Percentiles rank a stretch among this genome's conserved stretches.
These are phyloP conservation scores for Danielia oregonensis DNA, from an alignment of 805 yeast species.

Conservation along the genomic window DNA sequence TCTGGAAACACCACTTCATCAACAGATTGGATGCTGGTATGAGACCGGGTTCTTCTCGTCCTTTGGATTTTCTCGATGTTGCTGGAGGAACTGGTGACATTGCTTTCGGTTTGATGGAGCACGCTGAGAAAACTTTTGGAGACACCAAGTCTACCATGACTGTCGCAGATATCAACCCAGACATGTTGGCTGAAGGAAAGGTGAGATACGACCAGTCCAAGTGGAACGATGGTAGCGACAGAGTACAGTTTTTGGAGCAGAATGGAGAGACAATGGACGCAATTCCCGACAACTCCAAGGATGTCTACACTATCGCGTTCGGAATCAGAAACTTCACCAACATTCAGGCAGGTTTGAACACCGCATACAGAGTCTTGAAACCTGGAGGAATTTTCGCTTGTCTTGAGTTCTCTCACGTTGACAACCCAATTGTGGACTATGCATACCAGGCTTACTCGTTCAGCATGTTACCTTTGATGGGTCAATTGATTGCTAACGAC, in stretches of 20 bases:
- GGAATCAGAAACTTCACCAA: slow-evolving; percentile 97
- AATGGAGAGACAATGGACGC: slow-evolving; percentile 88
- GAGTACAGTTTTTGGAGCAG: slow-evolving; percentile 82
- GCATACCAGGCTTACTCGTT: slow-evolving; percentile 86
- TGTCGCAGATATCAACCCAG: slow-evolving; percentile 91
- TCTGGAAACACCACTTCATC: slow-evolving; percentile 93
- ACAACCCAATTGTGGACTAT: slow-evolving; percentile 68
- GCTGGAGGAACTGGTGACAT: slow-evolving; percentile 99
- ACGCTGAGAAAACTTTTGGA: slow-evolving; percentile 74
- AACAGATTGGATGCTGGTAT: slow-evolving; percentile 87
- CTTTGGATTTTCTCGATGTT: slow-evolving; percentile 86
- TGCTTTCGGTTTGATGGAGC: slow-evolving; percentile 91
- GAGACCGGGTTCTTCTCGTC: slow-evolving; percentile 76
- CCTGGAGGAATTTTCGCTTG: slow-evolving; percentile 99
- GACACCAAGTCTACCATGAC: slow-evolving; percentile 81
- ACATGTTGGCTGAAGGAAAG: slow-evolving; percentile 92
- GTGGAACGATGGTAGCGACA: slow-evolving; percentile 55
- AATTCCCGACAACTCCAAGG: slow-evolving; percentile 84
- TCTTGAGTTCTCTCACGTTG: slow-evolving; percentile 90
- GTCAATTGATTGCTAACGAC: slow-evolving; percentile 92
- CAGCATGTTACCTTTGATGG: slow-evolving; percentile 86
- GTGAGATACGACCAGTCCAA: slow-evolving; percentile 59
- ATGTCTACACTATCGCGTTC: slow-evolving; percentile 93
- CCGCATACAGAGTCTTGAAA: slow-evolving; percentile 93
- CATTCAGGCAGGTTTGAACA: slow-evolving; percentile 85